Evolutionary conservation across 768 basidiomycete species (phyloP), one percentile per base, ranked within the genome.

Genomic region (Lyophyllum atratum): DNA sequence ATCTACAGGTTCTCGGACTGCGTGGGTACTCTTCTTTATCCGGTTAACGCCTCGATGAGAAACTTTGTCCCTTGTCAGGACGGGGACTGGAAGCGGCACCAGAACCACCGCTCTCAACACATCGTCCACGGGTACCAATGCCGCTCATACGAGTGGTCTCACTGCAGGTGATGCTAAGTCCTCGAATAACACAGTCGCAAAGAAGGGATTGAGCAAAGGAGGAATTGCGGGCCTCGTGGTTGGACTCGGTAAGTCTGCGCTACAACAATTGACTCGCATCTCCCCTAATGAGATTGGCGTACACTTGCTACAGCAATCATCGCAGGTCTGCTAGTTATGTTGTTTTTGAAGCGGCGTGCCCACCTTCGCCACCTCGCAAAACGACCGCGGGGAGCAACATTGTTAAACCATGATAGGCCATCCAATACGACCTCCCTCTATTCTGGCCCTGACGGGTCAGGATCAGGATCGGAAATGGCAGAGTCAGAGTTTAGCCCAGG

Each of bases 191-290:
- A 29, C 28, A 40, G n/a, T 12, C 29, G 42, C 43, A 21, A 59
- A 59, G 48, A 47, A 55, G 14, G 62, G 64, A 15, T 25, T 65
- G 17, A 55, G 62, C 34, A 55, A 45, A 14, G 66, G 64, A 29
- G 62, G 59, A n/a, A 67, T 65, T 12, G 57, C 56, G 17, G 66
- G 66, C 14, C 50, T 67, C 26, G 59, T 60, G 37, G 34, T 64
- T 29, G 65, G 59, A 26, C 31, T 61, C 14, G 25, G 65, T 63
- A 48, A 33, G 62, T 60, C n/a, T 25, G 44, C 14, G 29, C 25
- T 22, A 43, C 24, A 8, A 22, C 29, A 34, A 24, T 17, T 40
- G 9, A 19, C 24, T 15, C 5, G 47, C 14, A 7, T 9, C 3
- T 37, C 31, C 24, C 14, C 19, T 19, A 44, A 22, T 42, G 14